Evolutionary conservation across 164 flowering plant species (phyloP).

Genomic region (Buxus sempervirens): DNA sequence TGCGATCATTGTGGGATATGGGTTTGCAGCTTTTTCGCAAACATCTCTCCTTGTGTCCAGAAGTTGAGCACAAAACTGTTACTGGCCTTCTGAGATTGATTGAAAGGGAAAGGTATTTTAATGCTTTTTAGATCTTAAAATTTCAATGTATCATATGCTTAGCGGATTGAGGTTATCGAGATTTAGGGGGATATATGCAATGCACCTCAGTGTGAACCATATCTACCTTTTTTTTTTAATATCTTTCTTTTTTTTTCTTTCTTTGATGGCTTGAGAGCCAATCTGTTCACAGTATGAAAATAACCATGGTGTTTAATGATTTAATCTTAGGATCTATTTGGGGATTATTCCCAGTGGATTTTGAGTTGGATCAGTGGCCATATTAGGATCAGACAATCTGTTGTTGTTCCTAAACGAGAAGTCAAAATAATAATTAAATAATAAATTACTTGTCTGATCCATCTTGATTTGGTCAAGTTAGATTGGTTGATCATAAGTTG

Average conservation of each 20-base stretch:
- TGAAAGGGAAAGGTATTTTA: constrained; percentile 82
- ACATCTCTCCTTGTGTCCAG: constrained; percentile 73
- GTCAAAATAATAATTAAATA: too few species aligned
- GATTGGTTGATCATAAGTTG: too few species aligned
- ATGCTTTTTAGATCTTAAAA: not conserved
- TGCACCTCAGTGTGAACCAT: not conserved
- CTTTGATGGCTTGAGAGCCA: not conserved
- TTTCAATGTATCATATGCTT: not conserved
- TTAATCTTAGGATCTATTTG: too few species aligned
- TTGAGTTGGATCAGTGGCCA: too few species aligned
- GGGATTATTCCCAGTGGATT: too few species aligned
- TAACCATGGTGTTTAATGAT: too few species aligned
- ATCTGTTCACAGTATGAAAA: too few species aligned
- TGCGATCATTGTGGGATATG: constrained; percentile 97
- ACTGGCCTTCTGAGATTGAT: constrained; percentile 93
- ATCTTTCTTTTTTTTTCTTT: constrained; percentile 7
- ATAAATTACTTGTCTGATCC: too few species aligned
- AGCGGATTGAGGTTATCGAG: not conserved
- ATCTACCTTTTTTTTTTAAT: not conserved
- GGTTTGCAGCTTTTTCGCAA: constrained; percentile 94
- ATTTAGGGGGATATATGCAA: not conserved
- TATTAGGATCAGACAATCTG: too few species aligned
- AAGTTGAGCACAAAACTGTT: constrained; percentile 97
- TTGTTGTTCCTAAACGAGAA: too few species aligned
- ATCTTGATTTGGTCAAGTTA: too few species aligned